Base-by-base conservation (phyloP, 2,329 filamentous ascomycete species). In the Monilinia aucupariae region DNA sequence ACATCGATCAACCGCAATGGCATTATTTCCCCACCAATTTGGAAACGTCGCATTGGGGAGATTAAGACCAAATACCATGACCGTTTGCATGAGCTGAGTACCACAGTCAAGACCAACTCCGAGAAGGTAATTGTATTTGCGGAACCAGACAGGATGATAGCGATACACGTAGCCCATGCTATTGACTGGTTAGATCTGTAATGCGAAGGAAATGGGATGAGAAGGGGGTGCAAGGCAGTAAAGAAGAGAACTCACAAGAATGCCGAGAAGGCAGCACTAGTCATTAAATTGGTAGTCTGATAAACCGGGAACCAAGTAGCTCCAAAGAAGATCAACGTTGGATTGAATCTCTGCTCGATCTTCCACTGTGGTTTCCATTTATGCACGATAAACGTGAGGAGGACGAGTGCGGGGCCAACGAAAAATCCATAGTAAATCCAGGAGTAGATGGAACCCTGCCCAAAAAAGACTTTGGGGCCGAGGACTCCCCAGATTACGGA, bases 111-210 rank as follows among this genome's bases (percentile, higher is more conserved):
- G 77, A 0, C 85, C 88, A 0, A 88, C 88, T n/a, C 87, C 89
- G 0, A 86, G 84, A 71, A 90, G 81, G 72, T 91, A 91, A 77
- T 91, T 91, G 78, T 90, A 91, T 74, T 87, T 85, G 75, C 89
- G 77, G 86, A 88, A 91, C 86, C 88, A 90, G 45, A 85, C 37
- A 7, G 61, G 61, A 34, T 70, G 71, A 61, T 72, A 74, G n/a
- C 59, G 49, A 17, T 61, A 61, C 5, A 61, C 39, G 20, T 61
- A 61, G 2, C 59, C 59, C 59, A 61, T 61, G 13, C 59, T 61
- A 6, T 15, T 61, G 4, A 3, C 5, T 9, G 7, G 17, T 61
- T 34, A 61, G 50, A 20, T 10, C 47, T 27, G 22, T 13, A 9
- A 20, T 5, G 2, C 2, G 4, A 12, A 6, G 8, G 8, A 39